Evolutionary conservation across 2,329 filamentous ascomycete species (phyloP).

Genomic region (Cladosporium sp.): DNA sequence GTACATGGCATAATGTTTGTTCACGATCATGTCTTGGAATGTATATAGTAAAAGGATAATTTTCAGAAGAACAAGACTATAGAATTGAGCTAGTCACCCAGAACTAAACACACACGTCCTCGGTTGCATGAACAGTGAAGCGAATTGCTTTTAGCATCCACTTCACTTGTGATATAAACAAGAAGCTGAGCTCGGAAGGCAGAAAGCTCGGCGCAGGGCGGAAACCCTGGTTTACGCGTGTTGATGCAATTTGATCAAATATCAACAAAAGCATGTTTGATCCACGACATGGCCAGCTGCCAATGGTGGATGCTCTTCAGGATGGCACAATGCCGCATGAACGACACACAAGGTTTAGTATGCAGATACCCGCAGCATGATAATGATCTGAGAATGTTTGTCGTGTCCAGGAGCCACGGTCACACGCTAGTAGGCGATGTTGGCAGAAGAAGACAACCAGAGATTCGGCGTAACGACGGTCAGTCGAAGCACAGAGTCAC

Average conservation of each 20-base stretch:
- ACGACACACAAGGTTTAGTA: not conserved
- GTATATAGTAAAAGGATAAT: too few species aligned
- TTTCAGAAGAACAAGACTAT: not conserved
- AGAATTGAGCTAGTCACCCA: not conserved
- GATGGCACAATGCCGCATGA: not conserved
- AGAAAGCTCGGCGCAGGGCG: not conserved
- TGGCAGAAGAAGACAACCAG: not conserved
- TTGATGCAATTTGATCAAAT: not conserved
- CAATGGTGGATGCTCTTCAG: not conserved
- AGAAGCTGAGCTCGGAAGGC: not conserved
- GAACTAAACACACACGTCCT: not conserved
- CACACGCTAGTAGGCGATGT: not conserved
- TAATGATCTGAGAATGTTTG: not conserved
- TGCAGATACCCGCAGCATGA: not conserved
- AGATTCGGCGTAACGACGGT: not conserved
- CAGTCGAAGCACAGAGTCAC: conserved; percentile 9
- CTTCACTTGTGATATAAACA: not conserved
- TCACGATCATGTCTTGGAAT: too few species aligned
- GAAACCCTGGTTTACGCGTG: not conserved
- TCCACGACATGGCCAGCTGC: not conserved
- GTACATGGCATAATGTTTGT: too few species aligned
- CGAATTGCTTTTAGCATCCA: not conserved
- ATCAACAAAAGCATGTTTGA: not conserved
- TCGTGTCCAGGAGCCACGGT: conserved; percentile 1
- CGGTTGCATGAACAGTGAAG: not conserved